Evolutionary conservation across 495 filamentous ascomycete genomes (phyloP).

Genomic region (Neurospora hispaniola): DNA sequence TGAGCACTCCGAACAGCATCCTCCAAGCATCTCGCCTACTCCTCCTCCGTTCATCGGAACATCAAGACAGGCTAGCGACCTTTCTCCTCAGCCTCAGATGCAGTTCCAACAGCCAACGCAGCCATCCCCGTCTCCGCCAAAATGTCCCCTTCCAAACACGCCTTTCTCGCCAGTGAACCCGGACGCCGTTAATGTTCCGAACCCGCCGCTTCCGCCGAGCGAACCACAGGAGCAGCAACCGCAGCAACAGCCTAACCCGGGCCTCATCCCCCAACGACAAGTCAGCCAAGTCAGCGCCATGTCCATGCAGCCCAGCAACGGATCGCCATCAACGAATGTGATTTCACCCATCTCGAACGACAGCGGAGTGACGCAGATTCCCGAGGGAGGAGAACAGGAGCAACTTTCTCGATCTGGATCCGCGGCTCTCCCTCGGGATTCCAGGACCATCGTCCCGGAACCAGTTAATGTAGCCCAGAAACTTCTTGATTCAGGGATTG

Average conservation of each 20-base stretch:
- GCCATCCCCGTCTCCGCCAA: not conserved
- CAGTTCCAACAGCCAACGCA: not conserved
- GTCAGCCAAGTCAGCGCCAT: slow-evolving; percentile 17
- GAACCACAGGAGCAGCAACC: not conserved
- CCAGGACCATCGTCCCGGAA: slow-evolving; percentile 19
- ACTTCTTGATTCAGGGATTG: not conserved
- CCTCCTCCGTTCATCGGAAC: not conserved
- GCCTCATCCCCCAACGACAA: slow-evolving; percentile 14
- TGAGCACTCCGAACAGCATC: not conserved
- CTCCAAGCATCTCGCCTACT: not conserved
- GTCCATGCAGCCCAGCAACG: slow-evolving; percentile 14
- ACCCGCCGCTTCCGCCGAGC: slow-evolving; percentile 4
- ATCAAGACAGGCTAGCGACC: not conserved
- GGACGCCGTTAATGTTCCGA: not conserved
- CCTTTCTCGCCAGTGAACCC: slow-evolving; percentile 15
- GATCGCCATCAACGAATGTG: not conserved
- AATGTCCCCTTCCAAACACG: slow-evolving; percentile 4
- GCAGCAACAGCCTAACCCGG: not conserved
- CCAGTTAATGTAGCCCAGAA: slow-evolving; percentile 4
- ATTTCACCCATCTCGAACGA: slow-evolving; percentile 6
- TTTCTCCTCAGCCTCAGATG: not conserved
- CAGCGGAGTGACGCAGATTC: not conserved
- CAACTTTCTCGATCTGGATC: not conserved
- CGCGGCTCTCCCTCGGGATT: slow-evolving; percentile 1
- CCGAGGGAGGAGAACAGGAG: slow-evolving; percentile 1